phyloP scores from a whole-genome alignment of 495 filamentous ascomycete species.

The Neurospora africana region DNA sequence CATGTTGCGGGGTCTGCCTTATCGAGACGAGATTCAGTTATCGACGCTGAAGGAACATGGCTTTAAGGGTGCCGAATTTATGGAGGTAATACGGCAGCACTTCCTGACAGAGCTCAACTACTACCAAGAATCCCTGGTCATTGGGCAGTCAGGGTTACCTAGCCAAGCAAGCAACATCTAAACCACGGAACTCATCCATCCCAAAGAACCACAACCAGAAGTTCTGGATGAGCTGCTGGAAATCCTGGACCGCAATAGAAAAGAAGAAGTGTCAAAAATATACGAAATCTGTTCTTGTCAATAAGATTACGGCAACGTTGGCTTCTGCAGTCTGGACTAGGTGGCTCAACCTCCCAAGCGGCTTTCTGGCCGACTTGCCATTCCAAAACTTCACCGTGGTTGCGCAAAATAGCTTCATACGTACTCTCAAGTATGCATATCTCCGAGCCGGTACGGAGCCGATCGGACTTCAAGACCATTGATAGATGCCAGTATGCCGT shows the following conservation, averaged over 20 bases:
- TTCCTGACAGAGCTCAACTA: too few species aligned
- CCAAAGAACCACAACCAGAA: neutral
- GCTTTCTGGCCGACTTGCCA: neutral
- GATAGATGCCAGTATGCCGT: neutral
- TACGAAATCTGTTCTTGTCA: too few species aligned
- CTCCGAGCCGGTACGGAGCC: neutral
- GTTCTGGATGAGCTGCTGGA: neutral
- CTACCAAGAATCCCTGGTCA: too few species aligned
- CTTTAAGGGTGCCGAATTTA: too few species aligned
- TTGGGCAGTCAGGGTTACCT: too few species aligned
- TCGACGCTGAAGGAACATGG: too few species aligned
- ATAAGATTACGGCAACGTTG: too few species aligned
- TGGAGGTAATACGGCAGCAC: too few species aligned
- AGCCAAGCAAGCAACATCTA: too few species aligned
- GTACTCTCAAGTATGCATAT: neutral
- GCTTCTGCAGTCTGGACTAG: neutral
- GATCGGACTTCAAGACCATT: neutral
- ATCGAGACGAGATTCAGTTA: too few species aligned
- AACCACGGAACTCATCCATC: neutral
- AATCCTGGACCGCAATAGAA: neutral
- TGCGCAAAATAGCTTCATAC: neutral
- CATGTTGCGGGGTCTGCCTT: too few species aligned
- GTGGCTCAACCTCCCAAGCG: neutral
- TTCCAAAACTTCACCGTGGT: neutral
- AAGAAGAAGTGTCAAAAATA: neutral